Base-by-base conservation (phyloP, 768 basidiomycete species). In the Tricholoma saponaceum region DNA sequence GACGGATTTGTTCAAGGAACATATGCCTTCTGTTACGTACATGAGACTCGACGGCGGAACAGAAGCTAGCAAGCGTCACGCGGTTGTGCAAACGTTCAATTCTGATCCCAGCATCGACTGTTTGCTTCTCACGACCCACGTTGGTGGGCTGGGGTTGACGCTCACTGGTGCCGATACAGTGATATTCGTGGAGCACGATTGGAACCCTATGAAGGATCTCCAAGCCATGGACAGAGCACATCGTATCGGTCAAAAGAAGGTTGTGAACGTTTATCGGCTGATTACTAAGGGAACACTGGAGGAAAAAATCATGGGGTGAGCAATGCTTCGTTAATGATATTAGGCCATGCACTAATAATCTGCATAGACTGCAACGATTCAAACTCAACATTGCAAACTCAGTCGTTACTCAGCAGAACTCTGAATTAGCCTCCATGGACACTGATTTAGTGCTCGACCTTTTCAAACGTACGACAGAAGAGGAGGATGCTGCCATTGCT, bases 211-310 rank as follows among this genome's bases (percentile, higher is more conserved):
- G 95, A 98, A 98, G 71, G 97, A 99, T 76, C 75, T 98, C 5
- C 97, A 99, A 68, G 97, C 97, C 7, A 99, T 99, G 97, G 97
- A 99, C 69, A 84, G 97, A 57, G 97, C 97, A 1, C 97, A 98
- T 74, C 88, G 97, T 54, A 88, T 98, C 35, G 97, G 97, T 5
- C 97, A 99, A 75, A 98, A 97, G 79, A 94, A 95, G 72, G 96
- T 98, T 13, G 97, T 99, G 26, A 98, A 98, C 64, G 97, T 99
- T 5, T 99, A 99, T 74, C 89, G 97, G 14, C 75, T 99, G 53
- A 93, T 99, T 64, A 98, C 95, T 12, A 90, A 95, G 68, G 97
- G 95, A 12, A 99, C 97, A 0, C 70, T 99, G 37, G 97, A 99
- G 71, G 97, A 98, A 72, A 98, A 98, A 74, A 99, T 99, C 62